phyloP scores from a whole-genome alignment of 768 basidiomycete genomes.

The Boletus pseudo-olivaceus region DNA sequence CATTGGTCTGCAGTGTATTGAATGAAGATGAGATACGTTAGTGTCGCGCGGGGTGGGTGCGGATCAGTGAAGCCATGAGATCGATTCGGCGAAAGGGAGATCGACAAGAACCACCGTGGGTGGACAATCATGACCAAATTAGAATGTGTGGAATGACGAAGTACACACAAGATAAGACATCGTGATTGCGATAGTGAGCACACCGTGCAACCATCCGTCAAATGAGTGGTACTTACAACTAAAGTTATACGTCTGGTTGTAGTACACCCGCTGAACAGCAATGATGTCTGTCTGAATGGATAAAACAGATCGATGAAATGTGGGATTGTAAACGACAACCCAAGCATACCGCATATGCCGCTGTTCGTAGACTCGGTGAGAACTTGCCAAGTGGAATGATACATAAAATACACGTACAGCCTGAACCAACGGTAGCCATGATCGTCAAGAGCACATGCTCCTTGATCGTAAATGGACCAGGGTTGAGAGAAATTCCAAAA shows the following conservation, averaged over 20 bases:
- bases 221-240: slow-evolving; percentile 31
- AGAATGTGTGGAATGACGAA: neutral
- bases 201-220: neutral
- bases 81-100: neutral
- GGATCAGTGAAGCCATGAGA: no score
- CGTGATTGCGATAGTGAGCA: neutral
- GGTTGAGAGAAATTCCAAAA: slow-evolving; percentile 63
- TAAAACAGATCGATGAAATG: neutral
- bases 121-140: neutral
- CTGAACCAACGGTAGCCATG: slow-evolving; percentile 52
- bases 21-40: neutral
- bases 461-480: slow-evolving; percentile 76
- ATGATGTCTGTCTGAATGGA: slow-evolving; percentile 56
- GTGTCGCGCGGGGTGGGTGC: neutral
- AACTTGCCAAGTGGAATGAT: neutral
- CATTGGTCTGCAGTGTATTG: slow-evolving; percentile 41
- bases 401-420: slow-evolving; percentile 15
- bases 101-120: neutral
- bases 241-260: slow-evolving; percentile 56
- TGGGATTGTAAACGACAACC: neutral
- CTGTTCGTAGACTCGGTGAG: slow-evolving; percentile 16
- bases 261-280: slow-evolving; percentile 70
- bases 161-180: neutral
- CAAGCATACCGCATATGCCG: slow-evolving; percentile 44
- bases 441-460: slow-evolving; percentile 68